Conservation (phyloP, 805 yeast genomes). For the Ogataea siamensis region DNA sequence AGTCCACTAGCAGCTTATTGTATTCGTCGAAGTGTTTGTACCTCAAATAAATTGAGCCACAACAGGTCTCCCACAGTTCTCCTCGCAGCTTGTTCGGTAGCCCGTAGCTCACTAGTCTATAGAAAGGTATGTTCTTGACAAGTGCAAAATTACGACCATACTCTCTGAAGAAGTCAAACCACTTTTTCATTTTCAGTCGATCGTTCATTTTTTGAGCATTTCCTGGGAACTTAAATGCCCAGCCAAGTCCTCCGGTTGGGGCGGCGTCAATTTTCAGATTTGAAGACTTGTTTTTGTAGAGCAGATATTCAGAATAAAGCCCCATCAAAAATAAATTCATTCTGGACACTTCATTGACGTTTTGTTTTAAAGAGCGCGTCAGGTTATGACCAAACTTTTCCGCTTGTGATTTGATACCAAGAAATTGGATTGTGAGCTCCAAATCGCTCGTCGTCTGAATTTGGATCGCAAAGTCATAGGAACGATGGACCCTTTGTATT, state of each 20-base stretch:
- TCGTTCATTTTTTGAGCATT: constrained; percentile 75
- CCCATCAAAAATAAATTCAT: constrained; percentile 65
- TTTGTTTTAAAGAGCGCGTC: constrained; percentile 58
- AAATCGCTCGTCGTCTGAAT: constrained; percentile 66
- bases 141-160: constrained; percentile 84
- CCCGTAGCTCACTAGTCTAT: constrained; percentile 83
- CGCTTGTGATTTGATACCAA: constrained; percentile 74
- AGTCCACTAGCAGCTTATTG: constrained; percentile 52
- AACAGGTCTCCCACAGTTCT: constrained; percentile 90
- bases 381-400: constrained; percentile 75
- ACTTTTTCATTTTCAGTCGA: constrained; percentile 79
- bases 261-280: constrained; percentile 46
- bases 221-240: constrained; percentile 84
- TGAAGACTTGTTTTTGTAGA: constrained; percentile 54
- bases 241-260: constrained; percentile 85
- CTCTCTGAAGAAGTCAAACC: constrained; percentile 87
- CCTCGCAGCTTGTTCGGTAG: constrained; percentile 94
- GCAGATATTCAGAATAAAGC: constrained; percentile 80
- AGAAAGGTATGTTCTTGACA: constrained; percentile 71
- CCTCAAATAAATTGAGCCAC: constrained; percentile 80
- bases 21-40: constrained; percentile 63
- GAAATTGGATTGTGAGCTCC: constrained; percentile 63
- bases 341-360: constrained; percentile 57
- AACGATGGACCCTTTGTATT: constrained; percentile 80
- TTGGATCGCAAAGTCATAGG: constrained; percentile 76